Base-by-base conservation (phyloP, 495 filamentous ascomycete genomes). In the Patellaria atrata region DNA sequence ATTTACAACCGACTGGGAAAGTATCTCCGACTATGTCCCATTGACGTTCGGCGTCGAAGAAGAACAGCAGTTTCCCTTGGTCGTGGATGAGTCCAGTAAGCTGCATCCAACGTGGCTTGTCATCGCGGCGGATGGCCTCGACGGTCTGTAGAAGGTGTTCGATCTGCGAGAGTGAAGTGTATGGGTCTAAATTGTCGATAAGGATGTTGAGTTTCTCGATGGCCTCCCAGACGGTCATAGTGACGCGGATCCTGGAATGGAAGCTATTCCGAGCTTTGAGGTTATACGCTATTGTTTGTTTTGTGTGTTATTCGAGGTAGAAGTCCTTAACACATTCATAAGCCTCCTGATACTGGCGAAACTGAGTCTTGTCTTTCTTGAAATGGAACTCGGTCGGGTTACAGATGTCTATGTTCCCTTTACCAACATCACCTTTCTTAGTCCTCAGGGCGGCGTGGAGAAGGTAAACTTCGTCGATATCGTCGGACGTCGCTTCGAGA, bases 11-110 rank as follows among this genome's bases (percentile, higher is more conserved):
- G n/a, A 93, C 80, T 20, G 84, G 82, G 59, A 91, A 91, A 0
- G 81, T 87, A 48, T 93, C 84, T 11, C 84, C 84, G 8, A 93
- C 83, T 10, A 91, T 82, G 48, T 89, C 84, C 84, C 84, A 91
- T 53, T 93, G 84, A 29, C 84, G 82, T 38, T 76, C 57, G 7
- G 77, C 80, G 32, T 71, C 77, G 55, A 75, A 82, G 60, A 89
- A 85, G 65, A 73, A 87, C 21, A 91, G 70, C 11, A 91, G 67
- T 58, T 91, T 93, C 43, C 84, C 84, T 10, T 91, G 65, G 43
- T 91, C 84, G 55, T 93, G 84, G 44, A 93, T 78, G n/a, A 91
- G 66, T 1, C 84, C 83, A 0, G 75, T 79, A 14, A 91, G 59
- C 55, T 91, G 84, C 79, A 91, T 87, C 84, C 84, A 93, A 22